Conservation (phyloP, 768 basidiomycete genomes). For the Kondoa subrosea region DNA sequence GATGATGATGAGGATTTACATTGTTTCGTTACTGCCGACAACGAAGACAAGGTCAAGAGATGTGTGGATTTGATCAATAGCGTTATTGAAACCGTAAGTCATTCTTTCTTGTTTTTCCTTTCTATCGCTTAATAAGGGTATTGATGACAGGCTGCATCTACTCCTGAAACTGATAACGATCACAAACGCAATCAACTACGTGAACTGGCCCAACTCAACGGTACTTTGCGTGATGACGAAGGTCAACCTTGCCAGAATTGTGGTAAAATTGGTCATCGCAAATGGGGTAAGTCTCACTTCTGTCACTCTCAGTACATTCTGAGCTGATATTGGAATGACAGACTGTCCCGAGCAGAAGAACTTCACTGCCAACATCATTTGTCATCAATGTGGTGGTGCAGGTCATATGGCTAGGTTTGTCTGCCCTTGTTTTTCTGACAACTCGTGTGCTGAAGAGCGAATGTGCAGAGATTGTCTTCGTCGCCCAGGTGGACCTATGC, state of each 20-base stretch:
- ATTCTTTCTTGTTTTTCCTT: background rate
- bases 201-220: constrained; percentile 90
- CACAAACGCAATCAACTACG: constrained; percentile 98
- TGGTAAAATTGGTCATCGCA: constrained; percentile 81
- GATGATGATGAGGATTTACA: constrained; percentile 98
- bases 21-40: constrained; percentile 84
- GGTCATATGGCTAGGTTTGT: constrained; percentile 69
- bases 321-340: constrained; percentile 1
- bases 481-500: constrained; percentile 51
- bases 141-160: constrained; percentile 68
- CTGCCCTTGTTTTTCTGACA: background rate
- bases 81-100: constrained; percentile 87
- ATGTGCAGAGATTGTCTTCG: constrained; percentile 57
- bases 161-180: constrained; percentile 97
- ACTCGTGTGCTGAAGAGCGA: background rate
- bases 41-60: constrained; percentile 70
- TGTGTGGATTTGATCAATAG: constrained; percentile 93
- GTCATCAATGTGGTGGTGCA: constrained; percentile 91
- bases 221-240: constrained; percentile 97
- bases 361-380: constrained; percentile 94
- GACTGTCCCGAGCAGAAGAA: constrained; percentile 97
- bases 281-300: constrained; percentile 40
- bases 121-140: constrained; percentile 11
- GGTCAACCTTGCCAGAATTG: constrained; percentile 98
- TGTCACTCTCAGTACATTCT: background rate